Evolutionary conservation across 2,329 filamentous ascomycete species (phyloP).

Genomic region (Rhynchosporium agropyri): DNA sequence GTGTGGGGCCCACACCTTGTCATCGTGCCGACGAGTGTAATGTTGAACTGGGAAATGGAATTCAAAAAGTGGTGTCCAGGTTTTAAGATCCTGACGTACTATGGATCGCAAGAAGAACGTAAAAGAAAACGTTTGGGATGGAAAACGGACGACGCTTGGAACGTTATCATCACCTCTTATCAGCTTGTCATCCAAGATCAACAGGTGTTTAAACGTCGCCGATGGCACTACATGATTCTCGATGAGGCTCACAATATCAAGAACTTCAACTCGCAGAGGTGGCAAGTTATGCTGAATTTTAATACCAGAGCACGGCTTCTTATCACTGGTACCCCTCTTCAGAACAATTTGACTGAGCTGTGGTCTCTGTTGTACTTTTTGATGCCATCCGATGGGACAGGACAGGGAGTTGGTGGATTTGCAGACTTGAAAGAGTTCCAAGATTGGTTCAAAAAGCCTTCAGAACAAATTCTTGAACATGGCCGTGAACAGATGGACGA

Average conservation of each 20-base stretch:
- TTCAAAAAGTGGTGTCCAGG: conserved; percentile 99
- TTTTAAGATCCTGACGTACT: conserved; percentile 97
- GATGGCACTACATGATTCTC: conserved; percentile 97
- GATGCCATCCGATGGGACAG: conserved; percentile 77
- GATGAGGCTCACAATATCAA: conserved; percentile 99
- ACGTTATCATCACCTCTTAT: conserved; percentile 97
- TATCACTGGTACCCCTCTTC: conserved; percentile 90
- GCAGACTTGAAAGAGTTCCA: conserved; percentile 95
- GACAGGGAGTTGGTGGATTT: conserved; percentile 84
- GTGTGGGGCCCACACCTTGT: conserved; percentile 97
- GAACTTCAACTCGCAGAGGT: conserved; percentile 96
- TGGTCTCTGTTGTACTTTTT: conserved; percentile 98
- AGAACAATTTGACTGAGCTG: conserved; percentile 94
- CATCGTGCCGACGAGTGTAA: conserved; percentile 95
- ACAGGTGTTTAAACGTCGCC: conserved; percentile 86
- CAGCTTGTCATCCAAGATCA: conserved; percentile 94
- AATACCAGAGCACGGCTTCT: conserved; percentile 86
- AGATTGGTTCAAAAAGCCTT: conserved; percentile 92
- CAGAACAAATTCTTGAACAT: conserved; percentile 94
- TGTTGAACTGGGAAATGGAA: conserved; percentile 99
- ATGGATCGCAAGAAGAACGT: conserved; percentile 89
- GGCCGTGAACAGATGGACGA: conserved; percentile 93
- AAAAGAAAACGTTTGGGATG: conserved; percentile 89
- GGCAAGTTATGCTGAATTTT: conserved; percentile 93
- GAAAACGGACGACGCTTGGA: conserved; percentile 92